Evolutionary conservation across 2,329 filamentous ascomycete species (phyloP), one percentile per base, ranked within the genome.

Genomic region (Pseudogymnoascus sp.): DNA sequence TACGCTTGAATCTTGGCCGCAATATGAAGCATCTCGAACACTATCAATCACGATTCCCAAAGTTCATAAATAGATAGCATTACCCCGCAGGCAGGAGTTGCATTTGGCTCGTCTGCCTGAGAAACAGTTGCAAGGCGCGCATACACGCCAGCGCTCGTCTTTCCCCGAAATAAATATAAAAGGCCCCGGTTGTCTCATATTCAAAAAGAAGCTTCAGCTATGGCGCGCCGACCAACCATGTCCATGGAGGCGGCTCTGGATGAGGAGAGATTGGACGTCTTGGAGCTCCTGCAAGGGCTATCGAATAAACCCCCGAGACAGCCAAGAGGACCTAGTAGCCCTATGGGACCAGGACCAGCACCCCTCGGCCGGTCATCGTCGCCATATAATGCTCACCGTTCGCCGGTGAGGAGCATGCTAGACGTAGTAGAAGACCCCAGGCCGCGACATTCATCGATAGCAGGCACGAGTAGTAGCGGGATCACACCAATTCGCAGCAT

Each of bases 191-290:
- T 61, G 51, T 57, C 42, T 62, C 62, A 47, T 29, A 63, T 65
- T 63, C 42, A 59, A 64, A 65, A 61, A 37, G 45, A 29, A 54
- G 42, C 54, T 61, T 57, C 62, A 61, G 62, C 63, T 34, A 65
- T 66, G 65, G 26, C 73, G 73, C 71, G 64, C 68, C 39, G 64
- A 67, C 60, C 62, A 76, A 77, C 79, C 18, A 91, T 91, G 87
- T 91, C 88, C 71, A 84, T 93, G 71, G 89, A 91, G 76, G 84
- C 87, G 60, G 84, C 87, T 68, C 80, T 92, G 67, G 89, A 92
- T 72, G 87, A 91, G 78, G 90, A 93, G 79, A 83, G 88, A 66
- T 80, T 81, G 67, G 88, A 91, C 76, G 86, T 92, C 40, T 79
- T 91, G 68, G 86, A 85, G 59, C 78, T 91, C 66, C 79, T 91